Conservation (phyloP, 1,284 basidiomycete genomes). For the Cystobasidium sp. region DNA sequence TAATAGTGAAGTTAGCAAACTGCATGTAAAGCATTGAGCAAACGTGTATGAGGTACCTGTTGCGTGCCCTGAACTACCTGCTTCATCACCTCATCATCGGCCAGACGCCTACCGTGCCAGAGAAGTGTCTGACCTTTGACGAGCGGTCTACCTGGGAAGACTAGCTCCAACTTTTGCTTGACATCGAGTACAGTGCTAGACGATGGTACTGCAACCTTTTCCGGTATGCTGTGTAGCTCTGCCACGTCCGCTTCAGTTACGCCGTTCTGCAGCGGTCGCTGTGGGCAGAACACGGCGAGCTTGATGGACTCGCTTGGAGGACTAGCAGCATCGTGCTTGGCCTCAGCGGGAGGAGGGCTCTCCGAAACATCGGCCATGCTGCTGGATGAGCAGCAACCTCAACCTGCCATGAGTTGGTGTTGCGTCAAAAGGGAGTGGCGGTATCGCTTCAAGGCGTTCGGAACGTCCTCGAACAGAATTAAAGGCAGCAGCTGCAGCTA, state of each 20-base stretch:
- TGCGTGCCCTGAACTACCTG: constrained; percentile 18
- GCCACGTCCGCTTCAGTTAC: not conserved
- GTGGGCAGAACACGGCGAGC: constrained; percentile 38
- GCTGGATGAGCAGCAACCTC: not conserved
- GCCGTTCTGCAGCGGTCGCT: constrained; percentile 16
- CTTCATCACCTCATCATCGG: constrained; percentile 33
- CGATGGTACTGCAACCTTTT: constrained; percentile 13
- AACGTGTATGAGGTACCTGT: constrained; percentile 9
- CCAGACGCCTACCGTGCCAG: constrained; percentile 30
- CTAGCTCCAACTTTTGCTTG: constrained; percentile 24
- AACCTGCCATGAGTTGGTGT: not conserved
- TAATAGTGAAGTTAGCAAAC: not conserved
- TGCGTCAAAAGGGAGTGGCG: not conserved
- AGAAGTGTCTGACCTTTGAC: constrained; percentile 25
- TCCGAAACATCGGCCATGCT: constrained; percentile 1
- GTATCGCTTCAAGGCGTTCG: not conserved
- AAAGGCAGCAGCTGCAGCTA: no score
- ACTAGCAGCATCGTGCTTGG: not conserved
- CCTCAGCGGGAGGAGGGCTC: not conserved
- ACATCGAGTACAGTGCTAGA: constrained; percentile 24
- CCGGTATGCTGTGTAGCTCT: constrained; percentile 4
- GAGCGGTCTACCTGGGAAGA: constrained; percentile 24
- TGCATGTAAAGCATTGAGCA: not conserved
- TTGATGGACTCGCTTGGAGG: constrained; percentile 3
- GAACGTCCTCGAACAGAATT: no score